phyloP scores from a whole-genome alignment of 2,329 filamentous ascomycete genomes.

The Botrytis tulipae region DNA sequence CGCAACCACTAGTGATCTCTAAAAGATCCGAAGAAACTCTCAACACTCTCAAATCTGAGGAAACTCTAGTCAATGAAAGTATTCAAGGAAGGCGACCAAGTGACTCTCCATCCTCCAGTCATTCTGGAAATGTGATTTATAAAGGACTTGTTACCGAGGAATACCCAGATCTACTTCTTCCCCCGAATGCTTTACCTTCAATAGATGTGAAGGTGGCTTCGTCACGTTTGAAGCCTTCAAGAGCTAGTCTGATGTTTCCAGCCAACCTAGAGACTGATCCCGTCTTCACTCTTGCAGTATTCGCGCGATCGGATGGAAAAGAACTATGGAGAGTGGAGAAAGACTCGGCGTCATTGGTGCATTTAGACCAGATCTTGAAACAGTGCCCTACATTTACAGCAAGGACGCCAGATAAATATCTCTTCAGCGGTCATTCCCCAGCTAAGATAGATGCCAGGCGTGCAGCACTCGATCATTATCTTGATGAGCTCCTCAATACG shows the following conservation, averaged over 20 bases:
- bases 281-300: slow-evolving; percentile 86
- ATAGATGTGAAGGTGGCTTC: slow-evolving; percentile 87
- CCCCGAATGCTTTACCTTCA: slow-evolving; percentile 83
- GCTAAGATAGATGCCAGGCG: slow-evolving; percentile 89
- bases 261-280: slow-evolving; percentile 86
- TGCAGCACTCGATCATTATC: slow-evolving; percentile 76
- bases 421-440: slow-evolving; percentile 91
- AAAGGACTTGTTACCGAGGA: slow-evolving; percentile 80
- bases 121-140: slow-evolving; percentile 56
- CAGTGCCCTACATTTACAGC: slow-evolving; percentile 69
- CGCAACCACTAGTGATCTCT: slow-evolving; percentile 43
- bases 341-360: slow-evolving; percentile 75
- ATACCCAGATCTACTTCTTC: slow-evolving; percentile 79
- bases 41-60: slow-evolving; percentile 29
- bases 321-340: slow-evolving; percentile 97
- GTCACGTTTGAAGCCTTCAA: slow-evolving; percentile 89
- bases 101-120: slow-evolving; percentile 39
- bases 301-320: slow-evolving; percentile 69
- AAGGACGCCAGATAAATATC: slow-evolving; percentile 75
- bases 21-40: slow-evolving; percentile 39
- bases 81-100: background rate
- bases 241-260: slow-evolving; percentile 77
- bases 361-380: slow-evolving; percentile 78
- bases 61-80: slow-evolving; percentile 21
- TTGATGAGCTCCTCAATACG: slow-evolving; percentile 81